These are phyloP conservation scores for Aulographum hederae DNA, from an alignment of 2,329 filamentous ascomycete genomes.

Conservation along the genomic window DNA sequence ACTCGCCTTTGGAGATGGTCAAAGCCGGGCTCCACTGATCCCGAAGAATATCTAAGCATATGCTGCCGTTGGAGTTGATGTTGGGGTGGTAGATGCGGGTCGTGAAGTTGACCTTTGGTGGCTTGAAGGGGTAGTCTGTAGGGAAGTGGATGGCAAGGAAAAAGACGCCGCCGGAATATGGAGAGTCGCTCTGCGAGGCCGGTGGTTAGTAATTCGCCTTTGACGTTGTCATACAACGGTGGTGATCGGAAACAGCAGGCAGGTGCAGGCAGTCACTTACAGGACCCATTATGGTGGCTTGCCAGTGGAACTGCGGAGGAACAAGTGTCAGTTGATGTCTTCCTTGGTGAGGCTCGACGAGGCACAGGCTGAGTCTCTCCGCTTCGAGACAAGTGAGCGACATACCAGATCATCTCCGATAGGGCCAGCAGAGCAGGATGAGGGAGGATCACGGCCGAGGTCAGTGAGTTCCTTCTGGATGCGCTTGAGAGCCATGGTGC, in stretches of 20 bases:
- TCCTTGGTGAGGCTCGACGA: too few species aligned
- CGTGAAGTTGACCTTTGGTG: constrained; percentile 99
- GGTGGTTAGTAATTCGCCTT: not conserved
- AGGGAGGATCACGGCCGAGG: constrained; percentile 87
- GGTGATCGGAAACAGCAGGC: constrained; percentile 1
- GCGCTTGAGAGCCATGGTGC: constrained; percentile 68
- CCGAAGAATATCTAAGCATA: constrained; percentile 93
- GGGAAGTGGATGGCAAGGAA: constrained; percentile 98
- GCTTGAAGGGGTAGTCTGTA: constrained; percentile 99
- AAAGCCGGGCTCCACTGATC: constrained; percentile 98
- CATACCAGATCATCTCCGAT: constrained; percentile 95
- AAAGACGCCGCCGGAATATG: constrained; percentile 96
- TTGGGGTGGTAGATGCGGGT: constrained; percentile 99
- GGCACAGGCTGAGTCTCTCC: too few species aligned
- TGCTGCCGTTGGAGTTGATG: constrained; percentile 99
- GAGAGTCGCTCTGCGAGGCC: constrained; percentile 68
- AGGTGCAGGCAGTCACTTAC: constrained; percentile 38
- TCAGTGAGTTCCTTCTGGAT: constrained; percentile 91
- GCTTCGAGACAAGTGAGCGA: constrained; percentile 12
- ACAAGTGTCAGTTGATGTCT: too few species aligned
- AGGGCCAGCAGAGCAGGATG: constrained; percentile 93
- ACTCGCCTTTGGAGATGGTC: constrained; percentile 89
- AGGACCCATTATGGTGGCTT: constrained; percentile 99
- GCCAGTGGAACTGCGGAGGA: constrained; percentile 80
- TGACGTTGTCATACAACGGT: not conserved